Evolutionary conservation across 208 protist genomes (phyloP).

Genomic region (Wallacemonas collosoma): DNA sequence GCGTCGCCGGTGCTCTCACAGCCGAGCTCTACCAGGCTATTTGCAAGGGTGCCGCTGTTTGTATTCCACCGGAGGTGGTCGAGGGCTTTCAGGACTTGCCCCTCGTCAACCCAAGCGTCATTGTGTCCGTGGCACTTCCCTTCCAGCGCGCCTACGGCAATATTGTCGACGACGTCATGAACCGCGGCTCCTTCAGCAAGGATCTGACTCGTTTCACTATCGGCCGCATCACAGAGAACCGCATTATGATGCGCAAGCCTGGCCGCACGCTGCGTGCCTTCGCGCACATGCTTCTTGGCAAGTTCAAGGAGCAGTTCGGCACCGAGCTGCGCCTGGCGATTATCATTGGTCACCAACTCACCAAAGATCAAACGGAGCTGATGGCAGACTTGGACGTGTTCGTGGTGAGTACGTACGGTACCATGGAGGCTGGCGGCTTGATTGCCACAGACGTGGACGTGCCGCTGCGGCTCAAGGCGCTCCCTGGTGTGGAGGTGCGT

Average conservation of each 20-base stretch:
- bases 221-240: conserved; percentile 86
- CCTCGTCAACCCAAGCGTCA: conserved; percentile 84
- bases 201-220: conserved; percentile 84
- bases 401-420: conserved; percentile 88
- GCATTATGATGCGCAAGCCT: conserved; percentile 87
- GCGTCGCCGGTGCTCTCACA: conserved; percentile 80
- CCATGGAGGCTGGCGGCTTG: conserved; percentile 85
- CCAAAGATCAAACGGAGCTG: conserved; percentile 85
- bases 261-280: conserved; percentile 71
- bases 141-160: conserved; percentile 89
- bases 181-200: conserved; percentile 75
- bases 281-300: conserved; percentile 76
- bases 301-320: conserved; percentile 91
- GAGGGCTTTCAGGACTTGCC: conserved; percentile 90
- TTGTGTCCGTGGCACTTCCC: conserved; percentile 80
- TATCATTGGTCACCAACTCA: conserved; percentile 83
- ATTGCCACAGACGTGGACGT: conserved; percentile 91
- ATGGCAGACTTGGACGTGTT: conserved; percentile 91
- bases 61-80: conserved; percentile 85
- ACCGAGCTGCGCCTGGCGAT: conserved; percentile 82
- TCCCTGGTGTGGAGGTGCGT: conserved; percentile 89
- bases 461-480: conserved; percentile 83
- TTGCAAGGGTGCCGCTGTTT: conserved; percentile 84
- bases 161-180: conserved; percentile 90
- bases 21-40: conserved; percentile 87